Evolutionary conservation across 148 eudicot species (phyloP), one percentile per base, ranked within the genome.

Genomic region (Gaultheria prostrata): DNA sequence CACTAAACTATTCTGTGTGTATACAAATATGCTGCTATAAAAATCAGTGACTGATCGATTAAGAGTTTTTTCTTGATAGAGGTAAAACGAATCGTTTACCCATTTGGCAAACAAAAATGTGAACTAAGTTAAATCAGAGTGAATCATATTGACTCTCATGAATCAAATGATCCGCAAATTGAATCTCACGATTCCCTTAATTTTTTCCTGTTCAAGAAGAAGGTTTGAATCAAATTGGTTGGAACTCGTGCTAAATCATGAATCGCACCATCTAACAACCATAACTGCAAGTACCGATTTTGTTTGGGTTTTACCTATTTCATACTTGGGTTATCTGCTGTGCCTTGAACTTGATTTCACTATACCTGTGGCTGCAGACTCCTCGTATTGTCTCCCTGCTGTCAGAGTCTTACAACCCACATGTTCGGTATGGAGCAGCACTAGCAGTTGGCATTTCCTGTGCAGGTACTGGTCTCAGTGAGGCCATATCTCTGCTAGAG

Each of bases 401-500:
- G 70, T 92, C 98, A 1, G 97, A 97, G 86, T 97, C 99, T 61
- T 94, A 92, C 93, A 97, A 97, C 85, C 98, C 99, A 14, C 99
- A 97, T 88, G 99, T 97, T 71, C 92, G 99, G 15, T 97, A 97
- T 86, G 99, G 99, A 84, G 99, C 99, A 3, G 99, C 99, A 56
- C 76, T 97, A 49, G 99, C 99, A 45, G 99, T 97, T 81, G 99
- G 99, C 67, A 97, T 97, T 84, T 93, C 99, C 7, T 97, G 99
- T 85, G 98, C 99, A 3, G 99, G 99, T 50, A 93, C 96, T 87
- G 99, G 99, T 51, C 86, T 97, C 78, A 92, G 97, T 78, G 99
- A 97, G 85, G 99, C 99, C 77, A 95, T 97, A 85, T 95, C 99
- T 82, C 86, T 97, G 91, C 88, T 97, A 20, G 99, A 97, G 89